Percentiles rank a stretch among this genome's conserved stretches.
These are phyloP conservation scores for Yarrowia osloensis DNA, from an alignment of 805 yeast genomes.

Conservation along the genomic window DNA sequence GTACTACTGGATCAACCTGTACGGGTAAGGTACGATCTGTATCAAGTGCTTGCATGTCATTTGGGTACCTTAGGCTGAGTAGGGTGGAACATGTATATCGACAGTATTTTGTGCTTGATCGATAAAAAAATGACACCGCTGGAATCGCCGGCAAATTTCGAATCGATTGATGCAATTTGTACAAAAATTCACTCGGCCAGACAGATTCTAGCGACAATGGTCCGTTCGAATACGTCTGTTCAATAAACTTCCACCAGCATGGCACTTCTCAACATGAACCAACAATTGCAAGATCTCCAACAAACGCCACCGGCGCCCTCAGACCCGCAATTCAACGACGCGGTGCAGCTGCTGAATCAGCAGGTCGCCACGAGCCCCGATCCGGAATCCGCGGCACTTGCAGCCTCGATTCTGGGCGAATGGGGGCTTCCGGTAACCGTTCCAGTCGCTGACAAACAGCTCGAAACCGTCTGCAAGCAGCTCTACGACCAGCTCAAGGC, in stretches of 20 bases:
- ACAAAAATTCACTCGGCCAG: no score
- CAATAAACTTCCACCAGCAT: neutral
- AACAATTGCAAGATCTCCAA: neutral
- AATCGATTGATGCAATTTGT: no score
- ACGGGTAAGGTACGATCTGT: no score
- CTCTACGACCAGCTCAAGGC: neutral
- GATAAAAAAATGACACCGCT: no score
- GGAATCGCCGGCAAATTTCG: no score
- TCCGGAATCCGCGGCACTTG: slow-evolving; percentile 5
- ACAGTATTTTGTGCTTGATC: no score
- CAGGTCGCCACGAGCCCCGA: neutral
- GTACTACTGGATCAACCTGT: no score
- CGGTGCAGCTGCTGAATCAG: neutral
- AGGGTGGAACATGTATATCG: no score
- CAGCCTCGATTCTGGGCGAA: neutral
- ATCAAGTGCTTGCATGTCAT: no score
- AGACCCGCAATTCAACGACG: neutral
- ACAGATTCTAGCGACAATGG: no score
- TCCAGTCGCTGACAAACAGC: neutral
- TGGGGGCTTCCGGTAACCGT: neutral
- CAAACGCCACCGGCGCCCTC: neutral
- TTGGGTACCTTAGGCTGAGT: no score
- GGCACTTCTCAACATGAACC: neutral
- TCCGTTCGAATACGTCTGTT: no score
- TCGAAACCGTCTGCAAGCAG: neutral